phyloP scores from a whole-genome alignment of 768 basidiomycete species.

The Terana coerulea region DNA sequence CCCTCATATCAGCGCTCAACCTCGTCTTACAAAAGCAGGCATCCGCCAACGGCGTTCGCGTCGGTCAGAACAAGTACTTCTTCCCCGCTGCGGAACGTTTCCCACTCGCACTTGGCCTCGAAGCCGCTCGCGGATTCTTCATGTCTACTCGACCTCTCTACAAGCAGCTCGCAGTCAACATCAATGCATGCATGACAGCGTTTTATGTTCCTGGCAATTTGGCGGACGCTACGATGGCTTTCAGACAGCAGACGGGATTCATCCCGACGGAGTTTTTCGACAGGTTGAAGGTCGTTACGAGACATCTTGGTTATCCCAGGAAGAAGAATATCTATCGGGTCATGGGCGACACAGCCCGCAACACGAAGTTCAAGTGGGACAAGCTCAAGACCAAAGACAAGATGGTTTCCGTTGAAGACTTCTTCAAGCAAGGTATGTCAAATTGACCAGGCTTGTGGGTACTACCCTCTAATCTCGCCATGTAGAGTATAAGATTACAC shows the following conservation, averaged over 20 bases:
- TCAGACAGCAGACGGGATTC: conserved; percentile 40
- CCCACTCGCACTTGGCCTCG: conserved; percentile 34
- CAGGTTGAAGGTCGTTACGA: conserved; percentile 54
- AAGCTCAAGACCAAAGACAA: conserved; percentile 53
- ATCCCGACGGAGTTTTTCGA: conserved; percentile 46
- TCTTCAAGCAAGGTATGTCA: conserved; percentile 60
- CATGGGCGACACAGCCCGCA: conserved; percentile 17
- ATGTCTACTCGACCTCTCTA: conserved; percentile 46
- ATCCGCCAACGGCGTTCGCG: conserved; percentile 52
- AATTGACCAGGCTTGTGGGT: conserved; percentile 5
- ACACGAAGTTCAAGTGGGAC: conserved; percentile 47
- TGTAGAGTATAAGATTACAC: conserved; percentile 54
- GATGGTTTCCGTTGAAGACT: conserved; percentile 64
- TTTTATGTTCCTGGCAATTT: conserved; percentile 61
- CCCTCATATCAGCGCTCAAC: conserved; percentile 61
- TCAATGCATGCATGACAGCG: conserved; percentile 51
- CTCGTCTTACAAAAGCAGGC: conserved; percentile 57
- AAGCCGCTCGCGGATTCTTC: conserved; percentile 48
- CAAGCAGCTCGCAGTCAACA: conserved; percentile 49
- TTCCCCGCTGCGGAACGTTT: conserved; percentile 33
- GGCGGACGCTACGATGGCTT: conserved; percentile 51
- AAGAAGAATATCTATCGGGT: conserved; percentile 39
- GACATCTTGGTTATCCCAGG: conserved; percentile 48
- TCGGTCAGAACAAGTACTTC: conserved; percentile 67
- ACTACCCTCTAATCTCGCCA: background rate